phyloP scores from a whole-genome alignment of 2,329 filamentous ascomycete species.

The Botrytis hyacinthi region DNA sequence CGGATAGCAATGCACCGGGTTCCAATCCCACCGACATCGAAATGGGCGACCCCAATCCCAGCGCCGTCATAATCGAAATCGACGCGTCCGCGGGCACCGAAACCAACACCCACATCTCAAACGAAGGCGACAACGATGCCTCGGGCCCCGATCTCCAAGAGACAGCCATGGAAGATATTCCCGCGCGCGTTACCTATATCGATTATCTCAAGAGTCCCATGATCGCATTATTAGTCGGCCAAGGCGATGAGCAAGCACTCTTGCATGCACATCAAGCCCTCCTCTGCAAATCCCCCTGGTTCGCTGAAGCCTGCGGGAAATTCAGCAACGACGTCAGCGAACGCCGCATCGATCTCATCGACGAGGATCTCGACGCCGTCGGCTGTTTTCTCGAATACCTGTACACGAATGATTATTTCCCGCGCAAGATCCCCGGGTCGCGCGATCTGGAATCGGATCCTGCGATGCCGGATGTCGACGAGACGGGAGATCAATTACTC shows the following conservation, averaged over 20 bases:
- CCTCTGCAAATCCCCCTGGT: conserved; percentile 71
- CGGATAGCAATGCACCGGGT: conserved; percentile 25
- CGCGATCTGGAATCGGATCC: conserved; percentile 69
- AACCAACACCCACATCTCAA: neutral
- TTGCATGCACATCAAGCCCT: conserved; percentile 80
- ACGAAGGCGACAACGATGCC: conserved; percentile 2
- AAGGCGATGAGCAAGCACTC: conserved; percentile 56
- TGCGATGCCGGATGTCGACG: conserved; percentile 63
- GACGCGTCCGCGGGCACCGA: conserved; percentile 17
- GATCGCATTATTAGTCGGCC: conserved; percentile 65
- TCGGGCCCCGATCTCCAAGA: conserved; percentile 23
- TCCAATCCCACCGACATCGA: conserved; percentile 31
- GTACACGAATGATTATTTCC: conserved; percentile 86
- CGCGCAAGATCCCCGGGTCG: conserved; percentile 60
- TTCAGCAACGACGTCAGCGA: conserved; percentile 62
- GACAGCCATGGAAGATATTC: conserved; percentile 28
- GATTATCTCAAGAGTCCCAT: conserved; percentile 67
- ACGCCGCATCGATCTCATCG: conserved; percentile 65
- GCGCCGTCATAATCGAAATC: conserved; percentile 34
- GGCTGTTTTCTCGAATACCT: conserved; percentile 80
- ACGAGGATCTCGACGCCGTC: conserved; percentile 70
- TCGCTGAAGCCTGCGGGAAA: conserved; percentile 59
- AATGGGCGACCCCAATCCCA: conserved; percentile 29
- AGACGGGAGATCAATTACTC: conserved; percentile 78
- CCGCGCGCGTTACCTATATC: conserved; percentile 44